Percentiles rank a stretch among this genome's conserved stretches.
Conservation (phyloP, 768 basidiomycete genomes). For the Basidioascus undulatus region DNA sequence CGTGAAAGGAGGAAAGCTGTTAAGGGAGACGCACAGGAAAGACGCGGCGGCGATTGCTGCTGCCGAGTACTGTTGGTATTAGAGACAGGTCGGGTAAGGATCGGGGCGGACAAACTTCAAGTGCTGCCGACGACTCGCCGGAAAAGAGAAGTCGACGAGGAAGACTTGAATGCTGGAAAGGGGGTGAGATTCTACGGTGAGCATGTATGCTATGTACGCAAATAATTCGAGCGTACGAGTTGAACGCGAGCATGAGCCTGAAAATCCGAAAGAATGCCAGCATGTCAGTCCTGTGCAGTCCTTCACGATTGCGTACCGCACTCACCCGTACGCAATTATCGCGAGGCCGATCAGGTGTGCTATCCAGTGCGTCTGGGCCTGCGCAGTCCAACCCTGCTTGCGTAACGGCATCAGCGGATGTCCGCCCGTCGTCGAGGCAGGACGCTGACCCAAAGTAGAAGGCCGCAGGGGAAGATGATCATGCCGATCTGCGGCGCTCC, state of each 20-base stretch:
- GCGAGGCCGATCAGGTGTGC: background rate
- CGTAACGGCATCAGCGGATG: no score
- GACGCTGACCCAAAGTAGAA: background rate
- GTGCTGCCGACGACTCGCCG: no score
- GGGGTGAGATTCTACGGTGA: background rate
- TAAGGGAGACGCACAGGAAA: no score
- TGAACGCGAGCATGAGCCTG: background rate
- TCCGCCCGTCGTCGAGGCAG: no score
- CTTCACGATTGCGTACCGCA: no score
- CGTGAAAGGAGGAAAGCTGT: no score
- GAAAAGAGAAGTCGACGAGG: slow-evolving; percentile 1
- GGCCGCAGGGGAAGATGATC: slow-evolving; percentile 1
- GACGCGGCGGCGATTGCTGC: slow-evolving; percentile 1
- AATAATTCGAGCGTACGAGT: no score
- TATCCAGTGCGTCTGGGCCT: background rate
- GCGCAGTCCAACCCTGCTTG: slow-evolving; percentile 3
- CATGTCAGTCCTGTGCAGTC: background rate
- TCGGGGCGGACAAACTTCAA: no score
- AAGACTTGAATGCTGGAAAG: no score
- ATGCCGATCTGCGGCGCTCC: background rate
- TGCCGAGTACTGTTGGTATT: no score
- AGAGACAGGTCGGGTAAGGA: no score
- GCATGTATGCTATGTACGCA: no score
- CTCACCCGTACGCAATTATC: background rate
- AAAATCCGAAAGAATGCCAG: background rate